Percentiles rank a stretch among this genome's conserved stretches.
phyloP scores from a whole-genome alignment of 768 basidiomycete species.

The Suillus luteus region DNA sequence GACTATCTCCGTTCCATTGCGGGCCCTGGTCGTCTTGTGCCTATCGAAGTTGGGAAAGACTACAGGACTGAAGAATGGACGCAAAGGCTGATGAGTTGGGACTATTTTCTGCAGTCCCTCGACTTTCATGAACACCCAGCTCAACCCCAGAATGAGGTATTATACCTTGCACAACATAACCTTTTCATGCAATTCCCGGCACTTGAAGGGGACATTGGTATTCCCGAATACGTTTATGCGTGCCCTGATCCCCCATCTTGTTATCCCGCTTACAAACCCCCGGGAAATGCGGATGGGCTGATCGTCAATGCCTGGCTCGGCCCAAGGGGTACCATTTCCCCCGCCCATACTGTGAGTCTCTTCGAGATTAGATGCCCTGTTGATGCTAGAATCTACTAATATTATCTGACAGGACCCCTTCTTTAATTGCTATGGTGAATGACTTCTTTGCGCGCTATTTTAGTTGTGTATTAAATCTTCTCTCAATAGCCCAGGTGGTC shows the following conservation, averaged over 20 bases:
- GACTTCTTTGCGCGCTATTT: conserved; percentile 10
- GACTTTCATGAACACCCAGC: conserved; percentile 24
- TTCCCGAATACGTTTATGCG: conserved; percentile 92
- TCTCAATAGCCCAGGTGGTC: conserved; percentile 73
- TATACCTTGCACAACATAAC: conserved; percentile 92
- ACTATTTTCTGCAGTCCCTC: conserved; percentile 63
- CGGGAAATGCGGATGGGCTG: conserved; percentile 63
- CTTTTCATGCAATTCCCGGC: conserved; percentile 83
- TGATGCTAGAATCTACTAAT: conserved; percentile 13
- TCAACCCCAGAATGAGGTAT: conserved; percentile 28
- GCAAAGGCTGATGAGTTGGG: conserved; percentile 78
- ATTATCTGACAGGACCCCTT: conserved; percentile 74
- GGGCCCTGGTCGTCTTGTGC: conserved; percentile 84
- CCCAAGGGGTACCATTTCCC: conserved; percentile 75
- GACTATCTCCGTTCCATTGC: conserved; percentile 69
- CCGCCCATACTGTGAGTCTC: conserved; percentile 80
- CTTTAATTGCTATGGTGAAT: conserved; percentile 84
- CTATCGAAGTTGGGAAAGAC: conserved; percentile 85
- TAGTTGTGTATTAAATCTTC: conserved; percentile 11
- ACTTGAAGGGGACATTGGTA: conserved; percentile 68
- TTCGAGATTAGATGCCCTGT: conserved; percentile 16
- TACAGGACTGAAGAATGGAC: conserved; percentile 83
- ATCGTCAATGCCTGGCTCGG: conserved; percentile 85
- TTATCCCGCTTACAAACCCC: conserved; percentile 59
- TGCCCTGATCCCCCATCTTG: conserved; percentile 46